Evolutionary conservation across 495 filamentous ascomycete species (phyloP), one percentile per base, ranked within the genome.

Genomic region (Echria macrotheca): DNA sequence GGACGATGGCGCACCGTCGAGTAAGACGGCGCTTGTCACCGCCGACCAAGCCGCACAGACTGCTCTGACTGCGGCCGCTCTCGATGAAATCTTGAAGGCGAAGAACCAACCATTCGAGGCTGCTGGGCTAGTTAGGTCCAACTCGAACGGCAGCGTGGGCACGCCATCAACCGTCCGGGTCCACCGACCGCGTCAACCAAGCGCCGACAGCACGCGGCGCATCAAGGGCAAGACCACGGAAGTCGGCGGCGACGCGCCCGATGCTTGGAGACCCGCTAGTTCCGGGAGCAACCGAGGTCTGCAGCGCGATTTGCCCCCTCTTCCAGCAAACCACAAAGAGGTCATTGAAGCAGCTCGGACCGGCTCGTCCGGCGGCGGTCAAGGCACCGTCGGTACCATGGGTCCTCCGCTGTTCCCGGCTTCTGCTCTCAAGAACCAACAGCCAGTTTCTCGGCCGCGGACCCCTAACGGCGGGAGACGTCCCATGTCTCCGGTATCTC

Each of bases 381-480:
- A 78, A 33, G 63, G 60, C 7, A 39, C 67, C 59, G 52, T 70
- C 28, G 74, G 71, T 31, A 57, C 67, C 35, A 98, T 97, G 93
- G 93, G 88, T 0, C 93, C 93, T 32, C 91, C 93, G 6, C 58
- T 83, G 40, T 74, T 87, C 47, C 87, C 91, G 22, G 88, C 93
- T 40, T 95, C 89, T 50, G 86, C 85, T 3, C 85, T 85, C 59
- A 78, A 73, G 56, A 65, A 54, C 31, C 56, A 59, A 22, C 56
- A 46, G 41, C 61, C 63, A 14, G 63, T 58, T 37, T 70, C 72
- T 50, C 74, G 88, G 42, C 88, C 91, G 24, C 77, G 81, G 32
- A 95, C 91, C 2, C 90, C 91, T 26, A 76, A 57, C 55, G 53
- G 55, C 26, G 53, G 50, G 29, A 62, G 49, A 38, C 64, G 58